Conservation (phyloP, 2,329 filamentous ascomycete genomes). For the Sporothrix protearum region DNA sequence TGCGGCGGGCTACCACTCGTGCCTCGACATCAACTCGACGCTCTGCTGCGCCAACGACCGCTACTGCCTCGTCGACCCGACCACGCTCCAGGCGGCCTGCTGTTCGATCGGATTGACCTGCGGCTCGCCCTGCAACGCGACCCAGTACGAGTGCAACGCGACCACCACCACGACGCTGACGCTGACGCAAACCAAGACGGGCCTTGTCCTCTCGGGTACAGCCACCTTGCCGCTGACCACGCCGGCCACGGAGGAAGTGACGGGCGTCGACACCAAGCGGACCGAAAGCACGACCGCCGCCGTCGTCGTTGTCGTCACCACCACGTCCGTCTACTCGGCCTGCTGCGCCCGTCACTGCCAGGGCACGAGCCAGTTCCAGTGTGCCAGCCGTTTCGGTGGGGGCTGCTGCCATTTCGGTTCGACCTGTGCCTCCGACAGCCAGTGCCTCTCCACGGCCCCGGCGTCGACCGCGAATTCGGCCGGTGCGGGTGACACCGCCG, state of each 20-base stretch:
- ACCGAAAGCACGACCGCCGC: slow-evolving; percentile 31
- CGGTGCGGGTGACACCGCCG: not conserved
- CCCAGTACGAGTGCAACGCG: slow-evolving; percentile 34
- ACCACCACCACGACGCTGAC: slow-evolving; percentile 33
- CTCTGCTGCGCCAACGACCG: slow-evolving; percentile 32
- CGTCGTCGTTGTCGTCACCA: slow-evolving; percentile 33
- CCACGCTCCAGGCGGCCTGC: slow-evolving; percentile 31
- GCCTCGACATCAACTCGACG: slow-evolving; percentile 32
- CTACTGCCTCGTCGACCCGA: slow-evolving; percentile 36
- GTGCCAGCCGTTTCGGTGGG: slow-evolving; percentile 43
- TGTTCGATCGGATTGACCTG: slow-evolving; percentile 36
- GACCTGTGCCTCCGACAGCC: slow-evolving; percentile 39
- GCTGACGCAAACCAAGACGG: slow-evolving; percentile 28
- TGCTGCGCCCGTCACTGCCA: slow-evolving; percentile 44
- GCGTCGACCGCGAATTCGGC: not conserved
- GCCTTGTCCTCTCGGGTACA: not conserved
- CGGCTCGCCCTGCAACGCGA: slow-evolving; percentile 33
- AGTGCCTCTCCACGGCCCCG: slow-evolving; percentile 36
- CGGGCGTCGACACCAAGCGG: slow-evolving; percentile 10
- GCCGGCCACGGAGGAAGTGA: slow-evolving; percentile 25
- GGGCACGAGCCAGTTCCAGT: slow-evolving; percentile 43
- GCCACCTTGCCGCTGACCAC: not conserved
- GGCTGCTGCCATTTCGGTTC: slow-evolving; percentile 49
- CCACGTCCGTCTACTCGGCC: slow-evolving; percentile 32
- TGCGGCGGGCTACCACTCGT: slow-evolving; percentile 26